These are phyloP conservation scores for Eremochloa ophiuroides DNA, from an alignment of 176 grass and related monocot species.

Conservation along the genomic window DNA sequence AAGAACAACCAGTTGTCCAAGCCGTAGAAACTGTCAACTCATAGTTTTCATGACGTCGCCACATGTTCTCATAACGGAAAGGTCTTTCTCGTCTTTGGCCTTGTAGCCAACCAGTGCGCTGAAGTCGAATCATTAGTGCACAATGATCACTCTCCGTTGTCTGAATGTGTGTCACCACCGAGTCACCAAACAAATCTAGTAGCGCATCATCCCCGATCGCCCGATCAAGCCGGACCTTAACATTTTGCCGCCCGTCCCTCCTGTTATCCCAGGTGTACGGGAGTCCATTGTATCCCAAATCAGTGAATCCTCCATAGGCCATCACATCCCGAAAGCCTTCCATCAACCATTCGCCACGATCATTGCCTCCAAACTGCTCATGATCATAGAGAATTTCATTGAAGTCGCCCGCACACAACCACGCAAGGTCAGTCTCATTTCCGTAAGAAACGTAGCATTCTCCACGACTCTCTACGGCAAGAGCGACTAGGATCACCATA, in stretches of 20 bases:
- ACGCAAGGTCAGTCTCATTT: background rate
- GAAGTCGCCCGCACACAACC: background rate
- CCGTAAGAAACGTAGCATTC: background rate
- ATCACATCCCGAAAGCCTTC: background rate
- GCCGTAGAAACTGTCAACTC: background rate
- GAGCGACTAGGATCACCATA: background rate
- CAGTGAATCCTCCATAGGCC: background rate
- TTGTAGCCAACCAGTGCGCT: too few species aligned
- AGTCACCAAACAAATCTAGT: fast-evolving
- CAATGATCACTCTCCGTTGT: background rate
- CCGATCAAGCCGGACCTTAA: background rate
- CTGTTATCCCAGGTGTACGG: too few species aligned
- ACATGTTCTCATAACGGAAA: background rate
- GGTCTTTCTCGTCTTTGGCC: background rate
- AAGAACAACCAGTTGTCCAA: fast-evolving
- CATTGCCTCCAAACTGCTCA: background rate
- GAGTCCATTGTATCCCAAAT: background rate
- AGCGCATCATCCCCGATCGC: background rate
- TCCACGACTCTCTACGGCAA: background rate
- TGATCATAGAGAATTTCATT: too few species aligned
- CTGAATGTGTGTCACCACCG: background rate
- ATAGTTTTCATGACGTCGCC: background rate
- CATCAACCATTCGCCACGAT: background rate
- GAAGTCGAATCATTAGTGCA: background rate
- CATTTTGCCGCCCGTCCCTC: background rate